Base-by-base conservation (phyloP, 1,284 basidiomycete species). In the Puccinia brachypodii region DNA sequence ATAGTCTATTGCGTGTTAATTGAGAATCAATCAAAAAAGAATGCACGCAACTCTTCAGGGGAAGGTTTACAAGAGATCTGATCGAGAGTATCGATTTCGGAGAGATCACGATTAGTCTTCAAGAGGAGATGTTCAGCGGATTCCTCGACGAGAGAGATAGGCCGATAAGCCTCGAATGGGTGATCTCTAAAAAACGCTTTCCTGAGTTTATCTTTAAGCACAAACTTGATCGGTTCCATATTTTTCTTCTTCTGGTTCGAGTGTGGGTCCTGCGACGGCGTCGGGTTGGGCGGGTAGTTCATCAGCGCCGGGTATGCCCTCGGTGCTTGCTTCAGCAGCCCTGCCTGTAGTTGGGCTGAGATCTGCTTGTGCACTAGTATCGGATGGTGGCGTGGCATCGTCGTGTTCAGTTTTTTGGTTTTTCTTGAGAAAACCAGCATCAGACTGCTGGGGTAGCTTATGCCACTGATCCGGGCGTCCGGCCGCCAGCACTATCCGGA, bases 161-260 rank as follows among this genome's bases (percentile, higher is more conserved):
- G 79, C 25, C 79, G 53, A 75, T 81, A 81, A 36, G 79, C 79
- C 50, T 81, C 79, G 56, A 81, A 81, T 3, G 79, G 79, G 75
- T 81, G 79, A 42, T 81, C 79, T n/a, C 60, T 44, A 50, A 38
- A 81, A 47, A 81, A 81, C 28, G 79, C 79, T 47, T 56, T 66
- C 9, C 79, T 33, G 28, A 81, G 42, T 42, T 28, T n/a, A 64
- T 81, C 79, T 6, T 16, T 38, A 38, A 75, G 16, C 19, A 31
- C 28, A n/a, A 60, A 75, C 25, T 44, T 31, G 28, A 81, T 81
- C 2, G 79, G 79, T 38, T 75, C 40, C 31, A 62, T 1, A 36
- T 75, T 75, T n/a, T 22, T 38, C 25, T 42, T 44, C 28, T 71
- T 47, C 6, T 73, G 25, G 19, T 47, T 73, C 60, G 56, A 56